Evolutionary conservation across 163 green algal genomes (phyloP).

Genomic region (Scenedesmus sp.): DNA sequence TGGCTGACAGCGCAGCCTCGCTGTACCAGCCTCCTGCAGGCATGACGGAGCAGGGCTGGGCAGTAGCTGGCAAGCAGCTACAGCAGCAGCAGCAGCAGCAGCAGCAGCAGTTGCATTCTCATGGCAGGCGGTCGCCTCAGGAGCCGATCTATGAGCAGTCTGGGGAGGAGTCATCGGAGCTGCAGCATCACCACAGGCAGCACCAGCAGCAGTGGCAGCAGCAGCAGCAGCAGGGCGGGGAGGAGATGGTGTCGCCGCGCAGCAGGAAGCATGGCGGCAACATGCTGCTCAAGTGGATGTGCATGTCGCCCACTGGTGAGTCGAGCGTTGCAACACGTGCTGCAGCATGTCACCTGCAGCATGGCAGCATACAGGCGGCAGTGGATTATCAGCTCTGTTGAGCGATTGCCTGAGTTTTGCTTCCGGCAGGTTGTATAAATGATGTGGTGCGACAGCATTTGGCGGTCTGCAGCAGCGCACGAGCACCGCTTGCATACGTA

Average conservation of each 20-base stretch:
- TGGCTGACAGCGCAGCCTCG: conserved; percentile 47
- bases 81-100: conserved; percentile 19
- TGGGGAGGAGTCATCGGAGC: conserved; percentile 44
- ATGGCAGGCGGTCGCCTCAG: background rate
- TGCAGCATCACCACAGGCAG: conserved; percentile 29
- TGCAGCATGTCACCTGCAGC: background rate
- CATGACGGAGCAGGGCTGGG: background rate
- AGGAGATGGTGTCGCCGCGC: conserved; percentile 13
- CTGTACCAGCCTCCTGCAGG: background rate
- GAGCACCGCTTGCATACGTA: background rate
- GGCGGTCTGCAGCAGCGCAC: background rate
- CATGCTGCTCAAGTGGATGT: conserved; percentile 53
- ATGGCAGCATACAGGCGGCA: background rate
- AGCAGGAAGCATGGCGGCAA: conserved; percentile 18
- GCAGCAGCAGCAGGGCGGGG: conserved; percentile 10
- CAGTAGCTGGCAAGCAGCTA: background rate
- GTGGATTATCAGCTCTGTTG: background rate
- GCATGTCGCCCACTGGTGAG: conserved; percentile 6
- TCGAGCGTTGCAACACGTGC: background rate
- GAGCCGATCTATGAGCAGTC: conserved; percentile 47
- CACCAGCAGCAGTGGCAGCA: conserved; percentile 31
- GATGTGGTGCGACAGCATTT: background rate
- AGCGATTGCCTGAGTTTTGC: no score
- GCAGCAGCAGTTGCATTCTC: background rate
- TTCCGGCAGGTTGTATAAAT: background rate